These are phyloP conservation scores for Pseudogymnoascus sp. DNA, from an alignment of 2,329 filamentous ascomycete genomes.

Conservation along the genomic window DNA sequence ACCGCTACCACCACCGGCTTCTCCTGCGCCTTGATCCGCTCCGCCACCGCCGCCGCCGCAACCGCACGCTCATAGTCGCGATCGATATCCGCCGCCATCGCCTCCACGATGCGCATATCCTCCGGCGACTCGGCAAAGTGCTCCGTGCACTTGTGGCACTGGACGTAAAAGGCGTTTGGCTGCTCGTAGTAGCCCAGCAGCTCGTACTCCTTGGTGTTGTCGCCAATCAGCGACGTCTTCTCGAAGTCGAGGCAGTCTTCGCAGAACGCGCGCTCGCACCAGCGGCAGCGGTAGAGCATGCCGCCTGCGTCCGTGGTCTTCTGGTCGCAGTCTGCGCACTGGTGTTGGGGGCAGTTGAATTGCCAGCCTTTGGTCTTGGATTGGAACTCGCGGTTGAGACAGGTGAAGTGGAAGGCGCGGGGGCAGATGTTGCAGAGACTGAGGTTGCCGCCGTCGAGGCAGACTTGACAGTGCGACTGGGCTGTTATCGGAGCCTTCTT, in stretches of 20 bases:
- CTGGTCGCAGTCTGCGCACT: slow-evolving; percentile 43
- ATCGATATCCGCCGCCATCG: slow-evolving; percentile 21
- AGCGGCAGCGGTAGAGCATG: slow-evolving; percentile 41
- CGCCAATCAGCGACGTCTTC: slow-evolving; percentile 39
- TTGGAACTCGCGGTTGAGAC: slow-evolving; percentile 35
- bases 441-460: slow-evolving; percentile 40
- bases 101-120: slow-evolving; percentile 23
- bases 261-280: slow-evolving; percentile 47
- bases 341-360: slow-evolving; percentile 49
- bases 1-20: not conserved
- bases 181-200: slow-evolving; percentile 36
- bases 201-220: slow-evolving; percentile 43
- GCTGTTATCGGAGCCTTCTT: slow-evolving; percentile 39
- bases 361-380: slow-evolving; percentile 34
- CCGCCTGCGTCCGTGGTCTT: slow-evolving; percentile 36
- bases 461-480: slow-evolving; percentile 43
- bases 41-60: not conserved
- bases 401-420: slow-evolving; percentile 43
- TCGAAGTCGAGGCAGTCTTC: slow-evolving; percentile 51
- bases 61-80: slow-evolving; percentile 14
- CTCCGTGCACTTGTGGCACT: slow-evolving; percentile 38
- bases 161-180: slow-evolving; percentile 41
- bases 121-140: slow-evolving; percentile 26
- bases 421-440: slow-evolving; percentile 44
- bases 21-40: not conserved